These are phyloP conservation scores for Azolla pinnata DNA, from an alignment of 75 land plant genomes.

Conservation along the genomic window DNA sequence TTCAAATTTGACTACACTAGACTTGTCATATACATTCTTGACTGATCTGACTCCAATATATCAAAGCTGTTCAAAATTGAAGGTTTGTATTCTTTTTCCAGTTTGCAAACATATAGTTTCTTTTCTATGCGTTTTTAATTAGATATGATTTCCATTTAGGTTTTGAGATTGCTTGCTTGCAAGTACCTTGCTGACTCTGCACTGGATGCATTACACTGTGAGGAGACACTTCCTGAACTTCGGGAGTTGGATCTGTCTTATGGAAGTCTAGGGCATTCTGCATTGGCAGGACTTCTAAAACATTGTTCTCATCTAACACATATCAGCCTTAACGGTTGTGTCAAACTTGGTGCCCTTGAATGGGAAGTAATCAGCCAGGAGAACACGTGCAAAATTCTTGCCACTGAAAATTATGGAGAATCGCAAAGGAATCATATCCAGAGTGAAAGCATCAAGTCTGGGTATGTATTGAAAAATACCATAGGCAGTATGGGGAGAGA, in stretches of 20 bases:
- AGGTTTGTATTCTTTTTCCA: conserved; percentile 31
- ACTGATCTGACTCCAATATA: conserved; percentile 76
- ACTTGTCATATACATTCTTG: conserved; percentile 91
- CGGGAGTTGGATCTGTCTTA: conserved; percentile 82
- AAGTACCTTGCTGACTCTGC: conserved; percentile 74
- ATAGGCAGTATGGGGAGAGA: no score
- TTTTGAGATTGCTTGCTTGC: conserved; percentile 88
- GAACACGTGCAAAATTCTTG: not conserved
- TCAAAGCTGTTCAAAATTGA: conserved; percentile 60
- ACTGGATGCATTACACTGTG: conserved; percentile 74
- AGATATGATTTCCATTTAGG: conserved; percentile 33
- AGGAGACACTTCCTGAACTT: conserved; percentile 70
- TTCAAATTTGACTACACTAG: conserved; percentile 54
- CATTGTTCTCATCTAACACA: conserved; percentile 71
- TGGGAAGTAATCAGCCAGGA: conserved; percentile 31
- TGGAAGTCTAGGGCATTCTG: conserved; percentile 64
- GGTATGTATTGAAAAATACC: no score
- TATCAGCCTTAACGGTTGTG: conserved; percentile 80
- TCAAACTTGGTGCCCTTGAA: conserved; percentile 64
- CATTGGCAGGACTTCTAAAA: conserved; percentile 69
- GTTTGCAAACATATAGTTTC: not conserved
- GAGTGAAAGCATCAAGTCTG: no score
- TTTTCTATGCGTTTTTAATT: not conserved
- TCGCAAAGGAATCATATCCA: not conserved
- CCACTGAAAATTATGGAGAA: not conserved